Base-by-base conservation (phyloP, 352 stramenopile genomes). In the Phytophthora fragariae region DNA sequence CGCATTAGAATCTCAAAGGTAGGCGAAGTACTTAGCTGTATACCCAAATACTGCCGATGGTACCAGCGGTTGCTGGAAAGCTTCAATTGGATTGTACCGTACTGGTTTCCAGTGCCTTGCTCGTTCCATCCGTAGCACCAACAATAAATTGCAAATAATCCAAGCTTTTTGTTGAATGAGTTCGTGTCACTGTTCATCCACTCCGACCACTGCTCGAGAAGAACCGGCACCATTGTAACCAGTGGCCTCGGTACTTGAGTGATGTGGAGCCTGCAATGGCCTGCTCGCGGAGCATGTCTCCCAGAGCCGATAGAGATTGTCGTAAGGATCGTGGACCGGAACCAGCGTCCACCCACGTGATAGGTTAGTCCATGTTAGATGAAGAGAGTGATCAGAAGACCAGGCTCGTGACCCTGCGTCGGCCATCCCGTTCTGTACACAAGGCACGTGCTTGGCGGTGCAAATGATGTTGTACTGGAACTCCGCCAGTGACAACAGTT, bases 291-390 rank as follows among this genome's bases (percentile, higher is more conserved):
- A 68, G 46, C 11, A 67, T 0, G 10, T 50, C 41, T 31, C 66
- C 66, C 66, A 73, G 12, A 58, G n/a, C 33, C 6, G 33, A 21
- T 5, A 73, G 29, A 68, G 66, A 73, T 73, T 46, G 27, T 62
- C 33, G 57, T 35, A 68, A 3, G 11, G 35, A n/a, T 58, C 50
- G 3, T 7, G 19, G 17, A 73, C 39, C 0, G 15, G 11, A 9
- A 68, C 55, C 65, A 68, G 65, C 15, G 21, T 47, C 57, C 66
- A 63, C 11, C 14, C 37, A 56, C 24, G 3, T 5, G 65, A 68
- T 9, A 67, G 14, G 49, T 67, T 52, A 68, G 57, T 41, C 65
- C 57, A 72, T 19, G 33, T 46, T n/a, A 1, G 12, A 31, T 62
- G 50, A 5, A 68, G 39, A 12, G 27, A 17, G 44, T 62, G 39